phyloP scores from a whole-genome alignment of 495 filamentous ascomycete species.

The Friedmanniomyces simplex region DNA sequence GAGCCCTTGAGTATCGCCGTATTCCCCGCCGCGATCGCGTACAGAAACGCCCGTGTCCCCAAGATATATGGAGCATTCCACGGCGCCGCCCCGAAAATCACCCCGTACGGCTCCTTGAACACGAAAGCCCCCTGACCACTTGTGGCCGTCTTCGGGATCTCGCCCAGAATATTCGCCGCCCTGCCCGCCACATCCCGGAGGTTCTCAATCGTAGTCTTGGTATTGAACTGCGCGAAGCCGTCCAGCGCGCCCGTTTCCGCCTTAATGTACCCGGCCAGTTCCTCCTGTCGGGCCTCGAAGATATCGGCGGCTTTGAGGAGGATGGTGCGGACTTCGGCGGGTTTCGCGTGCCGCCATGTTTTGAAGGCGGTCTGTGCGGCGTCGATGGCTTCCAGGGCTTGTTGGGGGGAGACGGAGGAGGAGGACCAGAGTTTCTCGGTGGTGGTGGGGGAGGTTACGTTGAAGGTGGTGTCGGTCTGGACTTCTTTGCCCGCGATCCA shows the following conservation, averaged over 20 bases:
- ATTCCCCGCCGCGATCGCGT: slow-evolving; percentile 74
- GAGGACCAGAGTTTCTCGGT: slow-evolving; percentile 50
- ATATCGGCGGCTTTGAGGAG: slow-evolving; percentile 61
- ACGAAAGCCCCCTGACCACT: slow-evolving; percentile 56
- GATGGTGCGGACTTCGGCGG: slow-evolving; percentile 56
- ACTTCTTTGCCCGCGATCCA: slow-evolving; percentile 62
- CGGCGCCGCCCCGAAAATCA: slow-evolving; percentile 71
- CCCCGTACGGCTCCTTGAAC: slow-evolving; percentile 72
- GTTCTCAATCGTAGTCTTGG: slow-evolving; percentile 47
- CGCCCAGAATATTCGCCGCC: slow-evolving; percentile 49
- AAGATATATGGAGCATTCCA: slow-evolving; percentile 44
- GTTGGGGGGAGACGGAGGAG: slow-evolving; percentile 50
- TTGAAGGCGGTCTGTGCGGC: slow-evolving; percentile 60
- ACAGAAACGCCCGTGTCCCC: slow-evolving; percentile 43
- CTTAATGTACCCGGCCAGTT: slow-evolving; percentile 51
- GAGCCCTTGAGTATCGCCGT: slow-evolving; percentile 67
- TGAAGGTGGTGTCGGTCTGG: slow-evolving; percentile 50
- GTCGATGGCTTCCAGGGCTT: slow-evolving; percentile 52
- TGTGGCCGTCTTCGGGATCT: slow-evolving; percentile 45
- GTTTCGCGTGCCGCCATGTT: slow-evolving; percentile 55
- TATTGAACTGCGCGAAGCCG: slow-evolving; percentile 42
- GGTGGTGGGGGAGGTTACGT: slow-evolving; percentile 54
- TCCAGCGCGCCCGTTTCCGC: slow-evolving; percentile 57
- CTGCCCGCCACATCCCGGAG: slow-evolving; percentile 63
- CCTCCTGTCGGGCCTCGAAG: slow-evolving; percentile 50